Evolutionary conservation across 164 flowering plant genomes (phyloP).

Genomic region (Litsea cubeba): DNA sequence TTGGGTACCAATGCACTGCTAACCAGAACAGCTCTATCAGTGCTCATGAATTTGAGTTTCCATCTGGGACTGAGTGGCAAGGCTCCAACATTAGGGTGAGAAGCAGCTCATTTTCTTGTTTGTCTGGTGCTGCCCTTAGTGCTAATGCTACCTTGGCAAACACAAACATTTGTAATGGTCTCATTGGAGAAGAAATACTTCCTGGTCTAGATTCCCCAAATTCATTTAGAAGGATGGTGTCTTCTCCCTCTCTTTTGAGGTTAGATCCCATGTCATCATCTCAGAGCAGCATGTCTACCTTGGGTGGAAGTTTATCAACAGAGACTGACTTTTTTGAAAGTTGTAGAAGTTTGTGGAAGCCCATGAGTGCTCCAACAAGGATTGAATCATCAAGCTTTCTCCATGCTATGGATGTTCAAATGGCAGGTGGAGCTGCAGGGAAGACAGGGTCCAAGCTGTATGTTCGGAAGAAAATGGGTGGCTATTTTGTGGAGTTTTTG

Average conservation of each 20-base stretch:
- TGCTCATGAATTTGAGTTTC: slow-evolving; percentile 12
- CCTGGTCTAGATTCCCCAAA: slow-evolving; percentile 30
- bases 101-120: slow-evolving; percentile 25
- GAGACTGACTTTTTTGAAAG: slow-evolving; percentile 17
- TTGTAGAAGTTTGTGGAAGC: slow-evolving; percentile 12
- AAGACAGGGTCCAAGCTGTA: slow-evolving; percentile 28
- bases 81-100: slow-evolving; percentile 12
- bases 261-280: slow-evolving; percentile 20
- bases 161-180: slow-evolving; percentile 29
- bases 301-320: slow-evolving; percentile 17
- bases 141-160: slow-evolving; percentile 34
- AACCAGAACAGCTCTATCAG: slow-evolving; percentile 4
- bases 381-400: slow-evolving; percentile 25
- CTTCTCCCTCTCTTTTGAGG: slow-evolving; percentile 30
- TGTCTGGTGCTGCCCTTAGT: slow-evolving; percentile 33
- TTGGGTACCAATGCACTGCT: slow-evolving; percentile 27
- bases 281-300: slow-evolving; percentile 18
- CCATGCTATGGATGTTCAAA: slow-evolving; percentile 23
- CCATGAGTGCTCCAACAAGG: slow-evolving; percentile 27
- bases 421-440: slow-evolving; percentile 34
- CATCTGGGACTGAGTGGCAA: slow-evolving; percentile 9
- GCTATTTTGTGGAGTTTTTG: slow-evolving; percentile 27
- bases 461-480: slow-evolving; percentile 30
- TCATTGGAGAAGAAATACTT: slow-evolving; percentile 28
- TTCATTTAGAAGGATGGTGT: slow-evolving; percentile 24